A percentile compares a stretch with the other conserved stretches of the same genome.
Conservation (phyloP, 371 early-diverging fungal species). For the Mortierella sp. region DNA sequence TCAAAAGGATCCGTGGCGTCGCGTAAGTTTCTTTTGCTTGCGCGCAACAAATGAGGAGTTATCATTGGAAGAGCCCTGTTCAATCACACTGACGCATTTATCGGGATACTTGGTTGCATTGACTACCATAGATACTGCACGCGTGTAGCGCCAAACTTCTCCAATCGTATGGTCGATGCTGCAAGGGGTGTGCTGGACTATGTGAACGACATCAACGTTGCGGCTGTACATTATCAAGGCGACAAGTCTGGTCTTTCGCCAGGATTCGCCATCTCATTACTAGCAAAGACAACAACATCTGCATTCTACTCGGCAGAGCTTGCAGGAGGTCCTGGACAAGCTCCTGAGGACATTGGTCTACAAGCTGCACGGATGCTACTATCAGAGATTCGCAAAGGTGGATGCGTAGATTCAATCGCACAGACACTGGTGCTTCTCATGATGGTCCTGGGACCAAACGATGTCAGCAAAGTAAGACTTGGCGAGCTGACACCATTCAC, state of each 20-base stretch:
- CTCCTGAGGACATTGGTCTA: conserved; percentile 92
- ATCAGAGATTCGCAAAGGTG: conserved; percentile 87
- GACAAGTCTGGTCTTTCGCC: conserved; percentile 92
- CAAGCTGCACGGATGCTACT: conserved; percentile 81
- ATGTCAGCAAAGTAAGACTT: conserved; percentile 91
- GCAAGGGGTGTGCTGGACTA: conserved; percentile 88
- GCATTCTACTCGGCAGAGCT: conserved; percentile 86
- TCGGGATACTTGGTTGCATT: not conserved
- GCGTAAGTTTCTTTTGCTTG: conserved; percentile 68
- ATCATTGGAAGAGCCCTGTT: no score
- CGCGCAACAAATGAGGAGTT: not conserved
- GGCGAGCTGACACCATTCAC: conserved; percentile 88
- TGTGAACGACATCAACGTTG: conserved; percentile 96
- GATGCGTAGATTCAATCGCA: conserved; percentile 87
- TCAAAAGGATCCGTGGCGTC: conserved; percentile 96
- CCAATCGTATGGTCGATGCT: conserved; percentile 92
- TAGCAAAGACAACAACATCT: conserved; percentile 92
- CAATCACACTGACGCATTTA: no score
- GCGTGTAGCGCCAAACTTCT: conserved; percentile 94
- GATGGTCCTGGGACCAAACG: conserved; percentile 92
- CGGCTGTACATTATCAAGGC: conserved; percentile 96
- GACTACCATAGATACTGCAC: conserved; percentile 67
- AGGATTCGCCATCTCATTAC: conserved; percentile 91
- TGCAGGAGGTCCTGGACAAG: conserved; percentile 77
- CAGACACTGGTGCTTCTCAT: conserved; percentile 90